These are phyloP conservation scores for Chrysanthemum seticuspe DNA, from an alignment of 129 eudicot species.

Conservation along the genomic window DNA sequence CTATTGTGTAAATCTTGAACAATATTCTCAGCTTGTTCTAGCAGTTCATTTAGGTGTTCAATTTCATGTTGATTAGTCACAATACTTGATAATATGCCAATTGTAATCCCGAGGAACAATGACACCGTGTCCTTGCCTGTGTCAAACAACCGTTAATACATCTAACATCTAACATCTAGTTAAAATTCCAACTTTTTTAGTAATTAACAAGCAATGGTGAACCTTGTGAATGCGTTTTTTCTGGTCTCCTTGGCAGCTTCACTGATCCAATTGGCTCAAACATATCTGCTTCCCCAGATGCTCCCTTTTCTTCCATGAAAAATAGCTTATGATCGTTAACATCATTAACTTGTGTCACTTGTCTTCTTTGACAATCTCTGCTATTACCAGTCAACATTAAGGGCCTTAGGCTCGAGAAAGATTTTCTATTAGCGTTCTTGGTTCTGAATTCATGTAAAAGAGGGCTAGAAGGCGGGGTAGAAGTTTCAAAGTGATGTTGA, in stretches of 20 bases:
- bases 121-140: slow-evolving; percentile 30
- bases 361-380: slow-evolving; percentile 25
- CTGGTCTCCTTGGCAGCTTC: slow-evolving; percentile 32
- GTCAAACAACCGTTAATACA: slow-evolving; percentile 14
- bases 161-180: not conserved
- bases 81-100: slow-evolving; percentile 40
- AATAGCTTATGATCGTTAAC: slow-evolving; percentile 19
- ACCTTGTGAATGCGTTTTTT: slow-evolving; percentile 36
- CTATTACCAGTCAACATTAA: slow-evolving; percentile 38
- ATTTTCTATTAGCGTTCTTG: slow-evolving; percentile 19
- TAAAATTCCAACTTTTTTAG: not conserved
- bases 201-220: not conserved
- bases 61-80: slow-evolving; percentile 41
- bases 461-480: slow-evolving; percentile 6
- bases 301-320: slow-evolving; percentile 28
- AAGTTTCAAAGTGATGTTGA: not conserved
- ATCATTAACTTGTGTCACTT: slow-evolving; percentile 16
- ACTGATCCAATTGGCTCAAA: slow-evolving; percentile 28
- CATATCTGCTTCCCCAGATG: slow-evolving; percentile 10
- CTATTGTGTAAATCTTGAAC: slow-evolving; percentile 63
- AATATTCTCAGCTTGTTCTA: slow-evolving; percentile 56
- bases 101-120: slow-evolving; percentile 52
- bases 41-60: slow-evolving; percentile 44
- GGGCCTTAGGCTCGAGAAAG: slow-evolving; percentile 40
- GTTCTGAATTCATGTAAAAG: slow-evolving; percentile 23